Percentiles rank a stretch among this genome's conserved stretches.
These are phyloP conservation scores for Lagenidium sp. DNA, from an alignment of 352 stramenopile species.

Conservation along the genomic window DNA sequence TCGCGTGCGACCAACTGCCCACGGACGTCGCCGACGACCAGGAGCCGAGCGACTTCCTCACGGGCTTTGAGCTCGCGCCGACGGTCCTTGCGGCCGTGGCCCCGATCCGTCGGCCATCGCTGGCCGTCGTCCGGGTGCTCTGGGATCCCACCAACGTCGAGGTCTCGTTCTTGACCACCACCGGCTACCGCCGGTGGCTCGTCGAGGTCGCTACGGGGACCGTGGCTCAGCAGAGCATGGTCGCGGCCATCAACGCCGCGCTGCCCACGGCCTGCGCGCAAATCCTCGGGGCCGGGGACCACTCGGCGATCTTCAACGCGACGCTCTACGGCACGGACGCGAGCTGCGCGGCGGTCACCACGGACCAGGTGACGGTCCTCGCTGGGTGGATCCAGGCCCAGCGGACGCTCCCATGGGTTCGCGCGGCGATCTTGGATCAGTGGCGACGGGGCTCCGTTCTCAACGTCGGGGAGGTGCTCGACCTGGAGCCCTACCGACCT, in stretches of 20 bases:
- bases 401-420: constrained; percentile 20
- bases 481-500: constrained; percentile 60
- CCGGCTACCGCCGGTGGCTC: constrained; percentile 47
- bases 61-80: constrained; percentile 36
- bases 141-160: constrained; percentile 28
- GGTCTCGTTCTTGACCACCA: constrained; percentile 33
- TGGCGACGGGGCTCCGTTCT: constrained; percentile 42
- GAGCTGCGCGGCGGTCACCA: constrained; percentile 20
- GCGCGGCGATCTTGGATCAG: constrained; percentile 40
- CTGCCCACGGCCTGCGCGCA: constrained; percentile 13
- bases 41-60: constrained; percentile 17
- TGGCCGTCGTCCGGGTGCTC: constrained; percentile 24
- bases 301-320: constrained; percentile 44
- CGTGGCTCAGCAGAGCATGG: constrained; percentile 2
- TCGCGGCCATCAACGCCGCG: constrained; percentile 24
- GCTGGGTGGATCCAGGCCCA: constrained; percentile 25
- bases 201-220: constrained; percentile 8
- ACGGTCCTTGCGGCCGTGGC: neutral
- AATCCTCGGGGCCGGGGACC: constrained; percentile 17
- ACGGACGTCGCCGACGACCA: constrained; percentile 36
- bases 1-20: constrained; percentile 33
- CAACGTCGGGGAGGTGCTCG: constrained; percentile 6
- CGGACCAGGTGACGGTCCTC: constrained; percentile 22
- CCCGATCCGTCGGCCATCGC: constrained; percentile 22
- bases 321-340: constrained; percentile 16